Conservation (phyloP, 331 rosid species). For the Arachis monticola region DNA sequence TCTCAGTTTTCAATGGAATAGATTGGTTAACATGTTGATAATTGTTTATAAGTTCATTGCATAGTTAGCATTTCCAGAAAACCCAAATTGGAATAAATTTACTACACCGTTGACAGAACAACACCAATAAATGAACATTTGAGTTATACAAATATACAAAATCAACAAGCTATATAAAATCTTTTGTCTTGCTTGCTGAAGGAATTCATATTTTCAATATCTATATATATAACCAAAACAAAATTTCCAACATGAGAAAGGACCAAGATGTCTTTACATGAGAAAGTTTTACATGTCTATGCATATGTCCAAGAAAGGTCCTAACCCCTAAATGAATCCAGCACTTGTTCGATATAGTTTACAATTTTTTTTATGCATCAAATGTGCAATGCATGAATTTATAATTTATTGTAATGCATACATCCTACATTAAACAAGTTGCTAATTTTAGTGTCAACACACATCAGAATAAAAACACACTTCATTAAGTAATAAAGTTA, state of each 20-base stretch:
- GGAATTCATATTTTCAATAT: background rate
- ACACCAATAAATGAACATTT: background rate
- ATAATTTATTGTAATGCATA: conserved; percentile 8
- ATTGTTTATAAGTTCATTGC: background rate
- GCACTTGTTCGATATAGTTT: conserved; percentile 2
- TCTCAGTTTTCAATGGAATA: background rate
- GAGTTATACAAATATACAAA: background rate
- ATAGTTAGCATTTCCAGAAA: background rate
- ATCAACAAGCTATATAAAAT: conserved; percentile 15
- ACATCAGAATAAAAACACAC: background rate
- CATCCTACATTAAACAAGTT: background rate
- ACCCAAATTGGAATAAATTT: background rate
- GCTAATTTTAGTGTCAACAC: conserved; percentile 1
- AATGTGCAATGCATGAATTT: background rate
- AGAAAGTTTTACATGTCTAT: conserved; percentile 7
- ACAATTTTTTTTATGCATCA: background rate
- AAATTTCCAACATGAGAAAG: conserved; percentile 3
- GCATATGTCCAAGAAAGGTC: conserved; percentile 4
- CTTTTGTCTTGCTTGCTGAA: background rate
- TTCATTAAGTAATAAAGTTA: background rate
- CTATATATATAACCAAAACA: background rate
- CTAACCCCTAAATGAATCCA: conserved; percentile 6
- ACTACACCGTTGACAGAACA: background rate
- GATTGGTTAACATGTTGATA: background rate
- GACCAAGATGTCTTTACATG: conserved; percentile 7